phyloP scores from a whole-genome alignment of 129 eudicot genomes.

The Glebionis coronaria region DNA sequence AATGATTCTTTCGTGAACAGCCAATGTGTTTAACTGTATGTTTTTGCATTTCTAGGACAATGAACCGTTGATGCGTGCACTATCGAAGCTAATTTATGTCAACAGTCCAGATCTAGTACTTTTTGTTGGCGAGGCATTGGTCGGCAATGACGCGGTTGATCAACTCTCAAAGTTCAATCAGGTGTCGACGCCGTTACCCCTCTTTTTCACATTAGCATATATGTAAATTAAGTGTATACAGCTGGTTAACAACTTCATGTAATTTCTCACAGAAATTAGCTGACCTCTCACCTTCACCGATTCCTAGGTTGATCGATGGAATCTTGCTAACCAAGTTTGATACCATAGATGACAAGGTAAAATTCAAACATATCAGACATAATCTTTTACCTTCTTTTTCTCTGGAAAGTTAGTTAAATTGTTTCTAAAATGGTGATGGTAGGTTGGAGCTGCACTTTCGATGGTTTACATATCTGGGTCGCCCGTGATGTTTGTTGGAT shows the following conservation, averaged over 20 bases:
- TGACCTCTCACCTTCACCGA: conserved; percentile 77
- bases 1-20: neutral
- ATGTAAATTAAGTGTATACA: neutral
- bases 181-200: conserved; percentile 34
- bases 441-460: conserved; percentile 99
- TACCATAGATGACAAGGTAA: conserved; percentile 92
- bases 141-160: conserved; percentile 98
- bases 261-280: conserved; percentile 66
- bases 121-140: conserved; percentile 98
- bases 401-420: neutral
- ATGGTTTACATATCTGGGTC: conserved; percentile 99
- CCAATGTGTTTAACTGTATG: neutral
- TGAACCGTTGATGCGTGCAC: conserved; percentile 96
- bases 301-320: conserved; percentile 95
- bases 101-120: conserved; percentile 91
- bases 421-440: conserved; percentile 1
- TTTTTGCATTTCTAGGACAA: conserved; percentile 61
- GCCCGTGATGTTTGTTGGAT: conserved; percentile 98
- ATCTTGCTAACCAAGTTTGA: conserved; percentile 98
- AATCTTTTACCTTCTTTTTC: neutral
- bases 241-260: conserved; percentile 3
- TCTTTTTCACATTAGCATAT: neutral
- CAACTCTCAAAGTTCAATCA: conserved; percentile 93
- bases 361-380: neutral
- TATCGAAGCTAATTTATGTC: conserved; percentile 85